Evolutionary conservation across 1,284 basidiomycete species (phyloP).

Genomic region (Ceratobasidium sp.): DNA sequence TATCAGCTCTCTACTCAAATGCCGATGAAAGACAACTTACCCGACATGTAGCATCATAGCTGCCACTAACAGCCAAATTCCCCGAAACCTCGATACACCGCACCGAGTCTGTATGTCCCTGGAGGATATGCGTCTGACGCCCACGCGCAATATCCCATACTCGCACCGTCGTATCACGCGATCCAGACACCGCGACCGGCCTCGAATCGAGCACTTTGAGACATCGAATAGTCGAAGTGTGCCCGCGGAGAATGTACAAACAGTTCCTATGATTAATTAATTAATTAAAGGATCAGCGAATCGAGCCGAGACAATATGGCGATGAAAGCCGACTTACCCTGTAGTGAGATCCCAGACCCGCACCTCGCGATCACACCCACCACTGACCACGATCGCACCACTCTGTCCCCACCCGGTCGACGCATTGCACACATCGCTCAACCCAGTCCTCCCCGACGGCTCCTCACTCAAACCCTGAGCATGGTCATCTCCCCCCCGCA

Average conservation of each 20-base stretch:
- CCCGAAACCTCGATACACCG: slow-evolving; percentile 91
- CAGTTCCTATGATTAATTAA: slow-evolving; percentile 75
- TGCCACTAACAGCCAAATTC: slow-evolving; percentile 85
- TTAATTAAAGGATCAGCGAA: not conserved
- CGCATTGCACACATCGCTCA: slow-evolving; percentile 74
- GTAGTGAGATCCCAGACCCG: slow-evolving; percentile 92
- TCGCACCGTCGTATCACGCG: slow-evolving; percentile 86
- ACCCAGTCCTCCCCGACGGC: slow-evolving; percentile 28
- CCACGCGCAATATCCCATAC: slow-evolving; percentile 96
- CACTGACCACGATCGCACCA: slow-evolving; percentile 85
- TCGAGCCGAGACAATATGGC: not conserved
- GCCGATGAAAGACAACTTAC: slow-evolving; percentile 66
- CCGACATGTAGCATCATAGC: slow-evolving; percentile 88
- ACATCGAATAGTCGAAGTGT: slow-evolving; percentile 93
- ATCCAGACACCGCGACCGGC: slow-evolving; percentile 91
- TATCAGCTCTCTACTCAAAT: not conserved
- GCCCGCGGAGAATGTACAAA: slow-evolving; percentile 85
- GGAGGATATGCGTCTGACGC: slow-evolving; percentile 74
- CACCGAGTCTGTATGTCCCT: slow-evolving; percentile 88
- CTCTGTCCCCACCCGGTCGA: slow-evolving; percentile 76
- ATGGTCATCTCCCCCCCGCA: not conserved
- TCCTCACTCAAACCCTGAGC: slow-evolving; percentile 16
- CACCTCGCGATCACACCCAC: slow-evolving; percentile 91
- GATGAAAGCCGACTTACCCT: slow-evolving; percentile 67
- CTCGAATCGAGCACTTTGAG: slow-evolving; percentile 89